A percentile compares a stretch with the other conserved stretches of the same genome.
Evolutionary conservation across 768 basidiomycete species (phyloP).

Genomic region (Flagelloscypha sp.): DNA sequence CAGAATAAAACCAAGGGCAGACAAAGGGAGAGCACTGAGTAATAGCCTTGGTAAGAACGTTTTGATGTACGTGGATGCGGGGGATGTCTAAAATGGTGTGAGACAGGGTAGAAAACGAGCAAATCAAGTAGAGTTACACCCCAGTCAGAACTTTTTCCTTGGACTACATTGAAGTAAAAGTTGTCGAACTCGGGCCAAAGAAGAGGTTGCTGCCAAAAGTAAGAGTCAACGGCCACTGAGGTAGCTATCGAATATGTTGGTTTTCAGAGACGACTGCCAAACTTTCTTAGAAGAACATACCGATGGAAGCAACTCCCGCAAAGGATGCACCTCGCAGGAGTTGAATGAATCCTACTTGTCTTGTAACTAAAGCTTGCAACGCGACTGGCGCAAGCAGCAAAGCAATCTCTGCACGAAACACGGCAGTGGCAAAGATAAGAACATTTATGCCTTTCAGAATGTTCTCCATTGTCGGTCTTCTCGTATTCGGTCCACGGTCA

Average conservation of each 20-base stretch:
- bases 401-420: constrained; percentile 75
- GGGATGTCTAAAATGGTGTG: constrained; percentile 47
- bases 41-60: constrained; percentile 72
- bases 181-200: constrained; percentile 84
- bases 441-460: constrained; percentile 42
- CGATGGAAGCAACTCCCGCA: constrained; percentile 40
- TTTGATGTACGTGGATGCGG: constrained; percentile 57
- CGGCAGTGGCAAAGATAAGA: constrained; percentile 56
- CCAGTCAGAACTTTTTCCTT: constrained; percentile 88
- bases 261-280: neutral
- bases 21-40: constrained; percentile 53
- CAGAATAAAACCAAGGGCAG: constrained; percentile 39
- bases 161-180: constrained; percentile 76
- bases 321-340: constrained; percentile 44
- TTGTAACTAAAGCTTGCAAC: constrained; percentile 40
- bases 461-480: constrained; percentile 25
- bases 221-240: constrained; percentile 68
- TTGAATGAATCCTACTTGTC: constrained; percentile 33
- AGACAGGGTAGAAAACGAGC: neutral
- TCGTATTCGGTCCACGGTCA: constrained; percentile 30
- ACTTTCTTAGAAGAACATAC: constrained; percentile 25
- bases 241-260: constrained; percentile 30
- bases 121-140: constrained; percentile 51
- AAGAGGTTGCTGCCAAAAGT: constrained; percentile 67
- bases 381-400: constrained; percentile 56